A percentile compares a stretch with the other conserved stretches of the same genome.
These are phyloP conservation scores for Paraglomus occultum DNA, from an alignment of 192 early-diverging fungal species.

Conservation along the genomic window DNA sequence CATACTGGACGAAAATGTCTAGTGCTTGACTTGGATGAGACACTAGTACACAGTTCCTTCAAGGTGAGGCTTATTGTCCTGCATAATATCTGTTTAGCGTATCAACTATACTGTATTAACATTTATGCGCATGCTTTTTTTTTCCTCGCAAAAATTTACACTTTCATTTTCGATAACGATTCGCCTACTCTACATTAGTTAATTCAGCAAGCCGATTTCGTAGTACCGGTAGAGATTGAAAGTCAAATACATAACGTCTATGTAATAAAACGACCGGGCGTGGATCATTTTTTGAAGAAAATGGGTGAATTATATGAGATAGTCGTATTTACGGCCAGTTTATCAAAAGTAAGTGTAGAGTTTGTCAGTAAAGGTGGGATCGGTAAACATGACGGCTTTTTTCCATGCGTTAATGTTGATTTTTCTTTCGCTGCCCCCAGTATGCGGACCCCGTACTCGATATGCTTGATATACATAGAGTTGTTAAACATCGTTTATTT, in stretches of 20 bases:
- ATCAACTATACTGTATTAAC: neutral
- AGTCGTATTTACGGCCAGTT: constrained; percentile 93
- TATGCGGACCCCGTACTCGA: constrained; percentile 99
- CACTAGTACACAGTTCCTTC: constrained; percentile 96
- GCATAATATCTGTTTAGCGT: neutral
- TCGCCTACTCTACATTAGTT: constrained; percentile 30
- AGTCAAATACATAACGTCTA: constrained; percentile 89
- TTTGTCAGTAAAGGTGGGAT: neutral
- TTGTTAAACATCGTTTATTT: constrained; percentile 92
- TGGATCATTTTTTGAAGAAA: constrained; percentile 84
- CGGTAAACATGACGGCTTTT: neutral
- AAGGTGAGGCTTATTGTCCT: constrained; percentile 48
- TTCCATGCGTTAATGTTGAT: neutral
- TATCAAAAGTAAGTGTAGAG: constrained; percentile 65
- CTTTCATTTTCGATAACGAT: neutral
- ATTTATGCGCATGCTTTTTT: neutral
- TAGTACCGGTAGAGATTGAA: constrained; percentile 93
- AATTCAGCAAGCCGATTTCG: constrained; percentile 76
- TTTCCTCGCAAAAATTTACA: neutral
- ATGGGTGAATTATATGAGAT: constrained; percentile 90
- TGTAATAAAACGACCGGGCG: constrained; percentile 95
- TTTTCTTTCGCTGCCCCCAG: constrained; percentile 42
- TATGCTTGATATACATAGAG: constrained; percentile 78
- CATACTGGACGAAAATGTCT: constrained; percentile 84
- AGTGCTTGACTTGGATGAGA: constrained; percentile 97